Conservation (phyloP, 1,139 yeast species). For the Magnusiomyces tetraspermus region DNA sequence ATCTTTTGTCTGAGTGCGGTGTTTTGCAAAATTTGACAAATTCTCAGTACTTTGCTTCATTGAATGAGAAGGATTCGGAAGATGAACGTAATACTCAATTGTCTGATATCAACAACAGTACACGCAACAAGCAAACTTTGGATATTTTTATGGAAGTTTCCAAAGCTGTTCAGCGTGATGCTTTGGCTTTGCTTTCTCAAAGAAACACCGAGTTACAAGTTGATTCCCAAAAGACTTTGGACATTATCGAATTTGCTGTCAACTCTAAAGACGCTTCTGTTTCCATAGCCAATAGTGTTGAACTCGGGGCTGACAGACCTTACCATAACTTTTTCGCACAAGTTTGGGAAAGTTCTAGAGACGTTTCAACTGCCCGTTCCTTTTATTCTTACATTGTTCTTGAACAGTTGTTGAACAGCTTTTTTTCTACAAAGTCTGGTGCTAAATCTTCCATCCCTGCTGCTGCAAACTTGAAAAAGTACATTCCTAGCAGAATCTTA, state of each 20-base stretch:
- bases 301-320: not conserved
- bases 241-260: not conserved
- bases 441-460: not conserved
- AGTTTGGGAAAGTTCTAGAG: not conserved
- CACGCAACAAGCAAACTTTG: not conserved
- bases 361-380: not conserved
- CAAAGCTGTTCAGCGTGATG: not conserved
- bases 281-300: not conserved
- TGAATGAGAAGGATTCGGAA: not conserved
- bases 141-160: not conserved
- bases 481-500: not conserved
- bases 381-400: conserved; percentile 3
- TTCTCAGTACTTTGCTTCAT: not conserved
- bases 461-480: not conserved
- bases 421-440: not conserved
- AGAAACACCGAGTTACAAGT: not conserved
- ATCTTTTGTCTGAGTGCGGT: not conserved
- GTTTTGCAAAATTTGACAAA: not conserved
- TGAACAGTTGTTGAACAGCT: not conserved
- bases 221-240: not conserved
- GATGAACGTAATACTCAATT: not conserved
- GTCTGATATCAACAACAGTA: not conserved
- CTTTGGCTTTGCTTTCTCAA: not conserved
- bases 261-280: not conserved
- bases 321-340: not conserved